Percentiles rank a stretch among this genome's conserved stretches.
Evolutionary conservation across 495 filamentous ascomycete genomes (phyloP).

Genomic region (Choiromyces venosus): DNA sequence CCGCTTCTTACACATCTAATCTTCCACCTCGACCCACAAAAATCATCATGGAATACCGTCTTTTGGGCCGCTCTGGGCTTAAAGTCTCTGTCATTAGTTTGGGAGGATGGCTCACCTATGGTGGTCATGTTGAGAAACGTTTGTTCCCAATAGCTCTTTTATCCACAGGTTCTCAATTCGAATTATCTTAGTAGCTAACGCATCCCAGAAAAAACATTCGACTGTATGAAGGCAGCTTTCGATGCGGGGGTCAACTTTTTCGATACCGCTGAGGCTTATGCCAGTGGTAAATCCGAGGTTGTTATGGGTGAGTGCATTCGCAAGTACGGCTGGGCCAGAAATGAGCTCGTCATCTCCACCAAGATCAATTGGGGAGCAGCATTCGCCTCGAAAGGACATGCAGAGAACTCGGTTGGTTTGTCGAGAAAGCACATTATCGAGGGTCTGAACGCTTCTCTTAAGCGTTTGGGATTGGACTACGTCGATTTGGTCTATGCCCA

Average conservation of each 20-base stretch:
- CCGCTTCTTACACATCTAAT: background rate
- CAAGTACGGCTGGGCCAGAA: conserved; percentile 66
- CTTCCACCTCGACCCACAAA: background rate
- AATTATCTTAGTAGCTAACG: conserved; percentile 2
- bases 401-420: conserved; percentile 53
- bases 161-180: background rate
- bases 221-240: conserved; percentile 70
- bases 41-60: conserved; percentile 61
- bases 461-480: conserved; percentile 65
- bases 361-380: conserved; percentile 70
- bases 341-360: conserved; percentile 79
- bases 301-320: conserved; percentile 57
- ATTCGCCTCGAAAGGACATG: conserved; percentile 55
- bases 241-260: conserved; percentile 67
- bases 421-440: conserved; percentile 80
- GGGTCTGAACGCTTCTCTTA: conserved; percentile 58
- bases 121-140: conserved; percentile 68
- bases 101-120: conserved; percentile 72
- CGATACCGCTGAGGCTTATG: conserved; percentile 53
- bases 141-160: conserved; percentile 21
- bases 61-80: conserved; percentile 67
- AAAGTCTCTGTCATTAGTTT: conserved; percentile 70
- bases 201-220: conserved; percentile 54
- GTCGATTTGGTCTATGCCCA: conserved; percentile 83
- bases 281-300: conserved; percentile 53